A percentile compares a stretch with the other conserved stretches of the same genome.
phyloP scores from a whole-genome alignment of 306 rosid genomes.

The Fagus sylvatica region DNA sequence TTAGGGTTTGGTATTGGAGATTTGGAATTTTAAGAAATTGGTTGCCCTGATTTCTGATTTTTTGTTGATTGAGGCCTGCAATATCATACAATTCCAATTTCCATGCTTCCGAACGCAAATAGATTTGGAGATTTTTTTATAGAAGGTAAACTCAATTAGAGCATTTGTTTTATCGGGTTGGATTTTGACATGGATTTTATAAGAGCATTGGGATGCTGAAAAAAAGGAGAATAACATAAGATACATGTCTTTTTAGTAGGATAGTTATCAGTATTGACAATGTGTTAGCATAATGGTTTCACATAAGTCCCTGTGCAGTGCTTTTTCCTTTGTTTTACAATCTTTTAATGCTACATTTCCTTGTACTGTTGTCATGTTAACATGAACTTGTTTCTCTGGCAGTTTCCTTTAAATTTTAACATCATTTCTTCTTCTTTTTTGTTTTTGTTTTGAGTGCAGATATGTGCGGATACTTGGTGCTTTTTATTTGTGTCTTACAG shows the following conservation, averaged over 20 bases:
- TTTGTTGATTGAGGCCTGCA: neutral
- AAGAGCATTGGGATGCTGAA: no score
- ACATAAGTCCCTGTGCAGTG: neutral
- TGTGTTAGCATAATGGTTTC: neutral
- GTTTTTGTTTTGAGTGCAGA: slow-evolving; percentile 38
- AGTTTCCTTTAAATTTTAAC: neutral
- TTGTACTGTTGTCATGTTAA: neutral
- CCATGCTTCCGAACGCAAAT: neutral
- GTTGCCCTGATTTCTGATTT: neutral
- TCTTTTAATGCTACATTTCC: neutral
- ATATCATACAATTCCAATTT: neutral
- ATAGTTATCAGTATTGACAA: neutral
- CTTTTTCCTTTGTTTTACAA: neutral
- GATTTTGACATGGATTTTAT: no score
- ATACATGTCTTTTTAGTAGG: neutral
- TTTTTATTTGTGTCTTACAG: slow-evolving; percentile 87
- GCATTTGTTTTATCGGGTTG: no score
- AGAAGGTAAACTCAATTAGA: no score
- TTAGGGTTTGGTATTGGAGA: no score
- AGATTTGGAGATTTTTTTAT: neutral
- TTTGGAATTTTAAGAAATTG: neutral
- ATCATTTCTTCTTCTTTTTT: neutral
- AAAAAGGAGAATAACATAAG: neutral
- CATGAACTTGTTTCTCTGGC: neutral
- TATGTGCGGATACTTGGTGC: slow-evolving; percentile 94